Evolutionary conservation across 2,329 filamentous ascomycete species (phyloP).

Genomic region (Drechslera avenae): DNA sequence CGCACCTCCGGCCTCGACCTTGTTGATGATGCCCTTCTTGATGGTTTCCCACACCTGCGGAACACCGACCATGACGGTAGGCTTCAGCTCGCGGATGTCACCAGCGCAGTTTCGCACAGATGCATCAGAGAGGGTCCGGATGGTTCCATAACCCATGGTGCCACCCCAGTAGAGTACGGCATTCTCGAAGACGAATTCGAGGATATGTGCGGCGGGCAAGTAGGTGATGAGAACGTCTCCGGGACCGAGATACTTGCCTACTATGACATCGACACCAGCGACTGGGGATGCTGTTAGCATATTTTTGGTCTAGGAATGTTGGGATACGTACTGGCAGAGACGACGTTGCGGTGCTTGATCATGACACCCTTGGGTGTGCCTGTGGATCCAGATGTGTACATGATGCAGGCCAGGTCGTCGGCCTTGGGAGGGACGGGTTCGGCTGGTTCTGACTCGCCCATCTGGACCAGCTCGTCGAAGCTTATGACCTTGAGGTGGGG

Average conservation of each 20-base stretch:
- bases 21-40: constrained; percentile 86
- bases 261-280: constrained; percentile 77
- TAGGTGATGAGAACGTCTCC: constrained; percentile 86
- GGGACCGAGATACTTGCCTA: constrained; percentile 77
- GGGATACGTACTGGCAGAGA: constrained; percentile 70
- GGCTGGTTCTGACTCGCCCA: constrained; percentile 68
- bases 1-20: constrained; percentile 73
- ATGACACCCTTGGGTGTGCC: constrained; percentile 88
- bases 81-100: constrained; percentile 89
- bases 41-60: constrained; percentile 97
- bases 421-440: constrained; percentile 73
- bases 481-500: constrained; percentile 59
- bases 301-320: not conserved
- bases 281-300: constrained; percentile 50
- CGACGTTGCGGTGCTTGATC: constrained; percentile 77
- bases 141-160: constrained; percentile 90
- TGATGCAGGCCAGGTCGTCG: constrained; percentile 79
- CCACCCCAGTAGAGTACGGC: constrained; percentile 86
- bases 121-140: constrained; percentile 82
- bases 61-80: constrained; percentile 90
- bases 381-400: constrained; percentile 86
- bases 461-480: constrained; percentile 61
- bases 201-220: constrained; percentile 91
- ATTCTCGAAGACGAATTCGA: constrained; percentile 96
- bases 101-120: constrained; percentile 89